Evolutionary conservation across 2,329 filamentous ascomycete genomes (phyloP).

Genomic region (Apiospora arundinis): DNA sequence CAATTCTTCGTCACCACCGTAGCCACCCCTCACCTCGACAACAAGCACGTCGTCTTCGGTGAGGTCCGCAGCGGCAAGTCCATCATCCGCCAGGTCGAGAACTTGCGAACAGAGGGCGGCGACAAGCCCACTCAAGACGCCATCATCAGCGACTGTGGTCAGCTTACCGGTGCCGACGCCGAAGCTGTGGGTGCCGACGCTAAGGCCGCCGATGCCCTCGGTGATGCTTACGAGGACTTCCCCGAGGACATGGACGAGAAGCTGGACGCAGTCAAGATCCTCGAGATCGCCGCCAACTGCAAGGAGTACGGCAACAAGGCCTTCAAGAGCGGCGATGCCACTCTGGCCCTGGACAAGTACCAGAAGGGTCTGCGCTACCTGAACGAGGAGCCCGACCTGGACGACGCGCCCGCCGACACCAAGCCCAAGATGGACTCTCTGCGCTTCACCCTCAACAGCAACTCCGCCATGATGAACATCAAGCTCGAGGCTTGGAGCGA

Average conservation of each 20-base stretch:
- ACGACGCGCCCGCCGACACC: conserved; percentile 72
- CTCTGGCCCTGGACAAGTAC: conserved; percentile 85
- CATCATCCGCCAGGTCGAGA: conserved; percentile 88
- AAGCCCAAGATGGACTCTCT: conserved; percentile 72
- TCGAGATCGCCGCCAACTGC: conserved; percentile 81
- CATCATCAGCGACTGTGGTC: conserved; percentile 82
- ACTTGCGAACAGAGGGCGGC: conserved; percentile 72
- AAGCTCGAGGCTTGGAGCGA: conserved; percentile 79
- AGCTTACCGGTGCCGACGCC: conserved; percentile 75
- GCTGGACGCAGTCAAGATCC: conserved; percentile 69
- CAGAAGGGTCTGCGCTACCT: conserved; percentile 74
- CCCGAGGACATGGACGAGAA: conserved; percentile 77
- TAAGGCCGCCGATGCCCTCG: conserved; percentile 78
- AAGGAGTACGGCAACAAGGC: conserved; percentile 93
- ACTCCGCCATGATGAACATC: conserved; percentile 83
- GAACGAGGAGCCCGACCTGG: conserved; percentile 70
- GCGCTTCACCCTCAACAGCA: conserved; percentile 86
- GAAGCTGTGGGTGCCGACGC: conserved; percentile 63
- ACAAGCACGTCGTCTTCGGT: conserved; percentile 97
- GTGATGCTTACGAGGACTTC: conserved; percentile 94
- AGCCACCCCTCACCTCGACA: conserved; percentile 90
- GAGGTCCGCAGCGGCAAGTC: conserved; percentile 94
- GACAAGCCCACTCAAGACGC: conserved; percentile 82
- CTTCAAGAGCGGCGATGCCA: conserved; percentile 79
- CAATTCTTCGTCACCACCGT: conserved; percentile 99